Base-by-base conservation (phyloP, 2,329 filamentous ascomycete genomes). In the Raffaelea ambrosiae region DNA sequence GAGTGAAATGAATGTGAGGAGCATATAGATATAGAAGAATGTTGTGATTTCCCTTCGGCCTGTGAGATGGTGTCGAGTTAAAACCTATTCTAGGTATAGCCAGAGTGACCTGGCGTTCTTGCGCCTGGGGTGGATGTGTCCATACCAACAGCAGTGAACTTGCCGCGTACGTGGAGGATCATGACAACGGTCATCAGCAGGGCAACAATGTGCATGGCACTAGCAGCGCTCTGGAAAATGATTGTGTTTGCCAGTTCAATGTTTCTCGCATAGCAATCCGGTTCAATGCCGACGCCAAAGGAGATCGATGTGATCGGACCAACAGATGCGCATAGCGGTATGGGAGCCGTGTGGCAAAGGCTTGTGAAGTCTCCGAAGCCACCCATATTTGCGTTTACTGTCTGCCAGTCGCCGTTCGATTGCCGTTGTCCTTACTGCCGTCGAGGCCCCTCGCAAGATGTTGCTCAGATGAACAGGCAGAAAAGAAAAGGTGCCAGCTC, bases 161-260 rank as follows among this genome's bases (percentile, higher is more conserved):
- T 98, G 59, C 88, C 91, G 58, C 93, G 81, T 53, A 98, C 87
- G 66, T 98, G 93, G 54, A 98, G 75, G 53, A 98, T 89, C 93
- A 98, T 98, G 60, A 95, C 84, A 9, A 91, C 86, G 4, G 89
- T 94, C 91, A 98, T 96, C 58, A 83, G 72, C 51, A 98, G 73
- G 14, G 91, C 88, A 49, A 86, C 71, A 56, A 98, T 97, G 67
- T 98, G 93, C 70, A 93, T 87, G 61, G 91, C 89, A 53, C 87
- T 88, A 20, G 89, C 83, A 23, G 90, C 93, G 61, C 84, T 88
- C 69, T 97, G 83, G 65, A 98, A 98, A 61, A 98, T 98, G 70
- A 97, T 91, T 38, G 93, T 98, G 70, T 98, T 98, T 57, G 90
- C 93, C 56, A 97, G 69, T 67, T 96, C 90, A 66, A 98, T 91